Evolutionary conservation across 164 flowering plant genomes (phyloP), one percentile per base, ranked within the genome.

Genomic region (Euptelea pleiosperma): DNA sequence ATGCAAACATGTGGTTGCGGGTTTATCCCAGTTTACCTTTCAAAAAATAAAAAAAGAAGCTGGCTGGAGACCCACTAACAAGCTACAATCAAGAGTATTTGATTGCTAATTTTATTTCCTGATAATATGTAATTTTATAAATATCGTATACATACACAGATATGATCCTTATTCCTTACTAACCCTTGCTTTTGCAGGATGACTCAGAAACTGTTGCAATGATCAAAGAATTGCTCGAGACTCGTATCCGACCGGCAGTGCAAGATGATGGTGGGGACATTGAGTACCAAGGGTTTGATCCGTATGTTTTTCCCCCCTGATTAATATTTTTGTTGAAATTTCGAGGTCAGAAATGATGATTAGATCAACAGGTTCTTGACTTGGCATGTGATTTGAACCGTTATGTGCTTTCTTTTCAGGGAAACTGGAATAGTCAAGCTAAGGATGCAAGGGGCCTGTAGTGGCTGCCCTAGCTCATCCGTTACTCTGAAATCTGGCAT

Each of bases 201-300:
- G 99, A 93, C 67, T 83, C 99, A 26, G 99, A 93, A 75, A 85
- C 84, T 31, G 96, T 93, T 61, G 99, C 99, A 15, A 93, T 93
- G 99, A 93, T 93, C 70, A 93, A 90, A 74, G 96, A 90, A 65
- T 72, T 93, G 55, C 61, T 90, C 60, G 97, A 90, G 66, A 88
- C 99, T 64, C 92, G 99, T 7, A 88, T 93, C 33, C 85, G 93
- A 22, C 97, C 95, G 21, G 92, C 93, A 15, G 98, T 93, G 35
- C 98, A 90, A 74, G 96, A 93, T 77, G 98, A 93, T 82, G 97
- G 97, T 75, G 98, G 98, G 31, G 97, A 90, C 62, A 90, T 93
- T 15, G 96, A 79, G 62, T 93, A 90, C 62, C 66, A 79, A 8
- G 96, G 89, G 52, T 93, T 86, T 70, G 89, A 90, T 72, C 71